These are phyloP conservation scores for Tolypocladium endophyticum DNA, from an alignment of 2,329 filamentous ascomycete species.

Conservation along the genomic window DNA sequence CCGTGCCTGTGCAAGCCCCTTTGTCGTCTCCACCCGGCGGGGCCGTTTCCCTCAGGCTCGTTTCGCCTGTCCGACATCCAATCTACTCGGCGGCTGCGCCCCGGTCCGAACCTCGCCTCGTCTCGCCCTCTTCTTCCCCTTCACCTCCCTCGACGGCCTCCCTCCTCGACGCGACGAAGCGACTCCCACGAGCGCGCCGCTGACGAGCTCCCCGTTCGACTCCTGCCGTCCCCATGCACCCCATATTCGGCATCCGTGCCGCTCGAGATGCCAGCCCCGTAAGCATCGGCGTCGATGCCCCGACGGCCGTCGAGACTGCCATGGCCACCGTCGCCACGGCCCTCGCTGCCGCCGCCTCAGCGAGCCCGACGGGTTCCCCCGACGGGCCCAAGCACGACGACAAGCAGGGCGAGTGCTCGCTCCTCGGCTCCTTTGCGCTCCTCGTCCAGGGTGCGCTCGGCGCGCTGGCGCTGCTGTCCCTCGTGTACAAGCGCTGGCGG, in stretches of 20 bases:
- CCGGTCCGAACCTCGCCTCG: neutral
- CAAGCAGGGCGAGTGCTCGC: constrained; percentile 65
- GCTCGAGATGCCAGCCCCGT: neutral
- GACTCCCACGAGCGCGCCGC: neutral
- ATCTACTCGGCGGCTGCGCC: neutral
- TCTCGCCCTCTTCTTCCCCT: neutral
- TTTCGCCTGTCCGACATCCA: neutral
- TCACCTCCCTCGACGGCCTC: neutral
- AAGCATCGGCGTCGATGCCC: constrained; percentile 7
- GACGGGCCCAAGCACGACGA: constrained; percentile 22
- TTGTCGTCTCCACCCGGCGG: neutral
- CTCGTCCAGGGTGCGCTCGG: constrained; percentile 84
- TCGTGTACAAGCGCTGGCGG: constrained; percentile 89
- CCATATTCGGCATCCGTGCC: neutral
- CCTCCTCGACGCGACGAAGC: neutral
- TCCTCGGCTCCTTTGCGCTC: constrained; percentile 85
- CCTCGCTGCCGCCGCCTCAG: constrained; percentile 15
- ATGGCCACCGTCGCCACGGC: constrained; percentile 7
- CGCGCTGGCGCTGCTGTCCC: constrained; percentile 66
- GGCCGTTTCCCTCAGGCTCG: neutral
- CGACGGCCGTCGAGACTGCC: constrained; percentile 3
- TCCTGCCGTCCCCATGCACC: neutral
- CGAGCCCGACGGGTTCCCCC: constrained; percentile 15
- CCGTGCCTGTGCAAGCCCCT: neutral
- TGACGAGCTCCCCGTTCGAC: neutral